Conservation (phyloP, 352 stramenopile genomes). For the Pythium aquatile region DNA sequence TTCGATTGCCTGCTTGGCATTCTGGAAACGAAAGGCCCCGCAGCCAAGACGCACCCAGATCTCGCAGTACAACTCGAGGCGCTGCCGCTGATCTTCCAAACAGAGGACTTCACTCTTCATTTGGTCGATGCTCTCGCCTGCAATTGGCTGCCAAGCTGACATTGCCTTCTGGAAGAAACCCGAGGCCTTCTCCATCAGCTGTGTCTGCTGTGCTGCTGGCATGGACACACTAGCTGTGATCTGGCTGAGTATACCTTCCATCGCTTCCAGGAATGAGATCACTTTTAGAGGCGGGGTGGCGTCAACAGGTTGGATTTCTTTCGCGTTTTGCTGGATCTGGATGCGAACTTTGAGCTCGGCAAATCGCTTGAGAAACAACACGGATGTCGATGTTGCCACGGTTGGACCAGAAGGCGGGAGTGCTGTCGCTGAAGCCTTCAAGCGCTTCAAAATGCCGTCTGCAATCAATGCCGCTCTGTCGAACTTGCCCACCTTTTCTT, state of each 20-base stretch:
- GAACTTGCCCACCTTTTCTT: conserved; percentile 43
- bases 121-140: conserved; percentile 32
- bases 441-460: conserved; percentile 57
- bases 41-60: conserved; percentile 70
- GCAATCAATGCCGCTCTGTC: conserved; percentile 52
- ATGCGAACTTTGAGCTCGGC: conserved; percentile 61
- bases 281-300: conserved; percentile 40
- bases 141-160: conserved; percentile 43
- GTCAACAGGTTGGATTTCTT: conserved; percentile 56
- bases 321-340: conserved; percentile 68
- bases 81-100: conserved; percentile 57
- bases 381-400: conserved; percentile 12
- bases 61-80: conserved; percentile 64
- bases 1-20: conserved; percentile 51
- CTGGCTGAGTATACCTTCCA: conserved; percentile 33
- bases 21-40: conserved; percentile 49
- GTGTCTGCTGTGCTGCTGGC: conserved; percentile 26
- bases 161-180: conserved; percentile 60
- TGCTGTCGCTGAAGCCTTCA: conserved; percentile 20
- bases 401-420: neutral
- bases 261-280: conserved; percentile 50
- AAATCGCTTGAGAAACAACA: conserved; percentile 59
- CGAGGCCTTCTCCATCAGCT: conserved; percentile 45
- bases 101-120: conserved; percentile 27
- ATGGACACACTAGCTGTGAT: neutral